These are phyloP conservation scores for Penicillium sp. DNA, from an alignment of 2,329 filamentous ascomycete species.

Conservation along the genomic window DNA sequence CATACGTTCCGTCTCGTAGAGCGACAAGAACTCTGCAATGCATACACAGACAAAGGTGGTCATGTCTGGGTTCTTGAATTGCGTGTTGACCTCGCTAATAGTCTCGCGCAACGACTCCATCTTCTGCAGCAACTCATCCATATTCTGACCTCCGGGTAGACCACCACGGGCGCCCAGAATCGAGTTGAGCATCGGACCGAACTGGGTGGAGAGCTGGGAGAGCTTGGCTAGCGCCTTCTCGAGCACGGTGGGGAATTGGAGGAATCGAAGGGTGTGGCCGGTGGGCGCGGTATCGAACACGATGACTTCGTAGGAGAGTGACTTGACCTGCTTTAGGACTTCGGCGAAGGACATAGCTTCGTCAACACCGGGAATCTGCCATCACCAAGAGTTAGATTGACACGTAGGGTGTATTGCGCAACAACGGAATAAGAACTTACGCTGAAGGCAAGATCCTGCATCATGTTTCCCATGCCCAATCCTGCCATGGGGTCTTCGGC, in stretches of 20 bases:
- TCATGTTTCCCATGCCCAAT: constrained; percentile 83
- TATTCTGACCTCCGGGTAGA: constrained; percentile 87
- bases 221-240: constrained; percentile 98
- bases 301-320: constrained; percentile 96
- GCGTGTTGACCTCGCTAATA: constrained; percentile 91
- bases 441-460: constrained; percentile 96
- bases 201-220: constrained; percentile 88
- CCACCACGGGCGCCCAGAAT: constrained; percentile 76
- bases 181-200: constrained; percentile 92
- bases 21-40: constrained; percentile 92
- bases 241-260: constrained; percentile 96
- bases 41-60: constrained; percentile 98
- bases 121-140: constrained; percentile 90
- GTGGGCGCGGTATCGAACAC: constrained; percentile 99
- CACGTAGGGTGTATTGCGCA: constrained; percentile 2
- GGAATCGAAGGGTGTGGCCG: constrained; percentile 95
- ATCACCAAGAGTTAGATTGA: constrained; percentile 8
- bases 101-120: constrained; percentile 91
- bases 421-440: constrained; percentile 49
- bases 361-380: constrained; percentile 92
- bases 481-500: constrained; percentile 66
- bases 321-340: constrained; percentile 98
- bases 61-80: constrained; percentile 95
- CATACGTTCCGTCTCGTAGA: constrained; percentile 99
- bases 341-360: constrained; percentile 99